Conservation (phyloP, 768 basidiomycete genomes). For the Stropharia rugosoannulata region DNA sequence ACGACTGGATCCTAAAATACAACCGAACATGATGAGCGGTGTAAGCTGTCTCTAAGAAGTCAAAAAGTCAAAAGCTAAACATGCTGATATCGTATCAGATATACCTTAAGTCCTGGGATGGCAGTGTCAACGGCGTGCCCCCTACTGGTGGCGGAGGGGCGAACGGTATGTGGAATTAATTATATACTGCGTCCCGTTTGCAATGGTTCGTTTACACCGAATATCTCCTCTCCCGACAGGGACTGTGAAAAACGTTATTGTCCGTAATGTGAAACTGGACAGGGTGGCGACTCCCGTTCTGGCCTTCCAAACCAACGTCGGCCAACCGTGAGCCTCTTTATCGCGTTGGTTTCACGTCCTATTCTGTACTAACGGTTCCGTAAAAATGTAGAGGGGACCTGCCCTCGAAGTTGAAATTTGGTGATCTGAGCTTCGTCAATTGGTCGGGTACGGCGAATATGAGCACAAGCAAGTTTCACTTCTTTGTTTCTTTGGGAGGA, state of each 20-base stretch:
- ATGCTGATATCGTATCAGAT: conserved; percentile 29
- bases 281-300: conserved; percentile 45
- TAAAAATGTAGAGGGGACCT: conserved; percentile 38
- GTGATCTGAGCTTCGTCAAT: conserved; percentile 43
- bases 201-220: neutral
- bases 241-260: conserved; percentile 41
- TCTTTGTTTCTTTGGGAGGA: neutral
- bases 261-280: conserved; percentile 43
- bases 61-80: neutral
- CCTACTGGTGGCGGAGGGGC: conserved; percentile 60
- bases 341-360: neutral
- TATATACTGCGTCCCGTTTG: no score
- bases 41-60: conserved; percentile 25
- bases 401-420: conserved; percentile 48
- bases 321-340: conserved; percentile 32
- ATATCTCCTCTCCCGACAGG: conserved; percentile 26
- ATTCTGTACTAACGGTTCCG: neutral
- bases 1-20: conserved; percentile 44
- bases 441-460: conserved; percentile 46
- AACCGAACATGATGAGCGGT: conserved; percentile 57
- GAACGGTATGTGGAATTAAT: conserved; percentile 29
- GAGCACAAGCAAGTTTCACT: conserved; percentile 31
- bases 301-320: conserved; percentile 53
- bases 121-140: conserved; percentile 47
- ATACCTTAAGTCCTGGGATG: conserved; percentile 59